Conservation (phyloP, 768 basidiomycete species). For the Leucocoprinus birnbaumii region DNA sequence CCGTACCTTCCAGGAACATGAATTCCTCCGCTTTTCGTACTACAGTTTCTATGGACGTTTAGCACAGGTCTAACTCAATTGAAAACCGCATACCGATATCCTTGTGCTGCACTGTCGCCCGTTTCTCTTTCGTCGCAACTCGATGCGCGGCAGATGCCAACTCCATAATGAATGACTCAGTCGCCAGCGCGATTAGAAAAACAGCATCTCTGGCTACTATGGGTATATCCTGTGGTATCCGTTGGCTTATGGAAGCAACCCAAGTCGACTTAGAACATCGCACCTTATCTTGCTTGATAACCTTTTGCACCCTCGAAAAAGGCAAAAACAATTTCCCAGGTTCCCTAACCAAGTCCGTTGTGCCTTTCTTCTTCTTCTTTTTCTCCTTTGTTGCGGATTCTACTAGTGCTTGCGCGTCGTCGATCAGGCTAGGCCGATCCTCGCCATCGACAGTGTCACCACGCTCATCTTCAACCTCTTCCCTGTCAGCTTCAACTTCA, state of each 20-base stretch:
- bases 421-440: slow-evolving; percentile 1
- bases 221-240: slow-evolving; percentile 59
- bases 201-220: slow-evolving; percentile 76
- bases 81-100: slow-evolving; percentile 62
- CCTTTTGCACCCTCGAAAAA: slow-evolving; percentile 74
- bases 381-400: slow-evolving; percentile 20
- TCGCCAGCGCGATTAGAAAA: slow-evolving; percentile 76
- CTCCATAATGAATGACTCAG: slow-evolving; percentile 85
- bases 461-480: slow-evolving; percentile 13
- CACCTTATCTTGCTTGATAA: slow-evolving; percentile 85
- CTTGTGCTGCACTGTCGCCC: slow-evolving; percentile 72
- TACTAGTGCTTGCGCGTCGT: slow-evolving; percentile 5
- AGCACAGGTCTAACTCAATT: background rate
- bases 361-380: slow-evolving; percentile 25
- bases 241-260: background rate
- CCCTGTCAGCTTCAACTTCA: slow-evolving; percentile 6
- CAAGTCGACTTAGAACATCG: slow-evolving; percentile 13
- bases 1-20: slow-evolving; percentile 70
- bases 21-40: slow-evolving; percentile 73
- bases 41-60: slow-evolving; percentile 44
- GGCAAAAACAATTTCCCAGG: slow-evolving; percentile 75
- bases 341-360: slow-evolving; percentile 25
- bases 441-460: too few relatives aligned
- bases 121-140: slow-evolving; percentile 67
- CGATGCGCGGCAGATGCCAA: slow-evolving; percentile 69